phyloP scores from a whole-genome alignment of 257 asterid genomes.

The Penstemon newberryi region DNA sequence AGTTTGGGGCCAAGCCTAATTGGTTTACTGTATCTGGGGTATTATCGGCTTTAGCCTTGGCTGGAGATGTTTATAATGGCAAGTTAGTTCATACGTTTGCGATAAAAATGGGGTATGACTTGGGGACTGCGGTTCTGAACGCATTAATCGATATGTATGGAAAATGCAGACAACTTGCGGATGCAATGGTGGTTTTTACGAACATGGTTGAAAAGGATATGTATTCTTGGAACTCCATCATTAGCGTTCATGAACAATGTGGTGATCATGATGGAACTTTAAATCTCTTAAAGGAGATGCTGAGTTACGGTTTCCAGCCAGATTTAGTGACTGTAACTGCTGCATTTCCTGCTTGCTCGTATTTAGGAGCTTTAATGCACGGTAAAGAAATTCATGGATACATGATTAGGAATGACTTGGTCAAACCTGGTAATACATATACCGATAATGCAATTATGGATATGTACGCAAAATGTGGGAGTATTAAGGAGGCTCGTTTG shows the following conservation, averaged over 20 bases:
- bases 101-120: conserved; percentile 51
- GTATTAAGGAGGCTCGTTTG: conserved; percentile 61
- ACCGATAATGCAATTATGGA: conserved; percentile 72
- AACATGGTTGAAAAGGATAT: conserved; percentile 63
- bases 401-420: conserved; percentile 51
- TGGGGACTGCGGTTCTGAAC: conserved; percentile 56
- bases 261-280: conserved; percentile 71
- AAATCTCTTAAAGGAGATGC: conserved; percentile 57
- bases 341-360: conserved; percentile 73
- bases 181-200: conserved; percentile 55
- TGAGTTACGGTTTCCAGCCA: conserved; percentile 48
- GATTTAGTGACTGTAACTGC: conserved; percentile 75
- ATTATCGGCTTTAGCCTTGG: conserved; percentile 60
- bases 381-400: conserved; percentile 75
- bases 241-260: conserved; percentile 70
- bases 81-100: conserved; percentile 54
- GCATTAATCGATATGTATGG: conserved; percentile 88
- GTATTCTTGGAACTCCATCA: conserved; percentile 85
- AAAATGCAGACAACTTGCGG: conserved; percentile 54
- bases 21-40: conserved; percentile 62
- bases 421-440: conserved; percentile 35
- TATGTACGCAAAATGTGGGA: conserved; percentile 90
- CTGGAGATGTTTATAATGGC: conserved; percentile 59
- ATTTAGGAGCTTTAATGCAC: conserved; percentile 63
- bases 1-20: conserved; percentile 49